A percentile compares a stretch with the other conserved stretches of the same genome.
These are phyloP conservation scores for Ceratobasidium sp. DNA, from an alignment of 1,284 basidiomycete genomes.

Conservation along the genomic window DNA sequence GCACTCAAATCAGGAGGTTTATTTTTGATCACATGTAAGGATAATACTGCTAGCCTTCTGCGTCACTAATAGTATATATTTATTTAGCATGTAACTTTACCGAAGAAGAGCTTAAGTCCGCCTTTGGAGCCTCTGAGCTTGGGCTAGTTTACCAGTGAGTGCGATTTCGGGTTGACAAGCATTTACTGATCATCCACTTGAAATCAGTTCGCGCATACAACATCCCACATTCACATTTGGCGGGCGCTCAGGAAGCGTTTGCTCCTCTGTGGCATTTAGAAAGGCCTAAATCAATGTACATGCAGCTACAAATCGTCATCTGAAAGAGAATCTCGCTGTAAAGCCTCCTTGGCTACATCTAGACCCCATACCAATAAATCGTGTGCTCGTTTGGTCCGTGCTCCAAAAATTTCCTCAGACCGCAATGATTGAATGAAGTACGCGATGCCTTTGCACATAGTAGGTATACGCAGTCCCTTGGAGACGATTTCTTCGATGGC, in stretches of 20 bases:
- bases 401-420: neutral
- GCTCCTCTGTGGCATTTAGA: constrained; percentile 79
- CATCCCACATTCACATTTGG: constrained; percentile 80
- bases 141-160: constrained; percentile 72
- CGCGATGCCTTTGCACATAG: constrained; percentile 72
- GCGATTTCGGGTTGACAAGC: neutral
- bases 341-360: constrained; percentile 23
- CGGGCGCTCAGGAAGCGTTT: constrained; percentile 75
- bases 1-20: constrained; percentile 73
- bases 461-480: constrained; percentile 68
- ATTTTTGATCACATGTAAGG: constrained; percentile 86
- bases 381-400: constrained; percentile 23
- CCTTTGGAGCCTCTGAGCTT: constrained; percentile 64
- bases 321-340: constrained; percentile 31
- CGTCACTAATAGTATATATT: neutral
- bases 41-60: neutral
- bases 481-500: constrained; percentile 78
- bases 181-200: neutral
- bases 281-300: constrained; percentile 48
- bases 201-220: constrained; percentile 69
- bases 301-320: constrained; percentile 28
- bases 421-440: constrained; percentile 63
- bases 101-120: constrained; percentile 74
- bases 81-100: constrained; percentile 87
- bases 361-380: constrained; percentile 26